Base-by-base conservation (phyloP, 176 grass and related monocot species). In the Aechmea fasciata region DNA sequence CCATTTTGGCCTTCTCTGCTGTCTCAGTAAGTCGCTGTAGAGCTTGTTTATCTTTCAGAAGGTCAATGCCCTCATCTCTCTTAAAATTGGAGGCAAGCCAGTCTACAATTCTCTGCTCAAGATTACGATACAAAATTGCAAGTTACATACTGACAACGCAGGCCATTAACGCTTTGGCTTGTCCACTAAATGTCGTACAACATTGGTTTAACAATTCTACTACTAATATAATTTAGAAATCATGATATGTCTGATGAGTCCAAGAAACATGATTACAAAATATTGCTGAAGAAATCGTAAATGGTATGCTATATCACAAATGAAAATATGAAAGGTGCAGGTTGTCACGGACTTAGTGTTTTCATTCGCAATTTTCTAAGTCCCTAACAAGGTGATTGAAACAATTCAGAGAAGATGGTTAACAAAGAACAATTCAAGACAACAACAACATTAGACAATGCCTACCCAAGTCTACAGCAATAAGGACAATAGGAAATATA, bases 1-100 rank as follows among this genome's bases (percentile, higher is more conserved):
- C 89, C 85, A 88, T 92, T 48, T 92, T 92, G 47, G 85, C 89
- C 73, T 92, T 87, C 73, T 92, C 89, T 72, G 89, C 82, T 78
- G 85, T 78, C 72, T 92, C 89, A 19, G 85, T 87, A 41, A 92
- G 77, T 14, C 89, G 73, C 70, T 92, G 89, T 12, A 88, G 70
- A n/a, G 89, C 85, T 69, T 88, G 85, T 50, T 92, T 92, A 76
- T 92, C 89, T 78, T 85, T 88, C 7, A 88, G 59, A 33, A 92
- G 77, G 73, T 92, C 73, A 75, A 92, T 83, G 49, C 85, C 85
- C 54, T 87, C 85, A 48, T 85, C 82, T 47, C 79, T 88, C 51
- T 88, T 92, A 81, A 92, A 92, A 71, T 61, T 72, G 15, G 61
- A 49, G 4, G 85, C 71, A 11, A 88, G 70, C 85, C 83, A 92